Conservation (phyloP, 768 basidiomycete genomes). For the Lentinus tigrinus region DNA sequence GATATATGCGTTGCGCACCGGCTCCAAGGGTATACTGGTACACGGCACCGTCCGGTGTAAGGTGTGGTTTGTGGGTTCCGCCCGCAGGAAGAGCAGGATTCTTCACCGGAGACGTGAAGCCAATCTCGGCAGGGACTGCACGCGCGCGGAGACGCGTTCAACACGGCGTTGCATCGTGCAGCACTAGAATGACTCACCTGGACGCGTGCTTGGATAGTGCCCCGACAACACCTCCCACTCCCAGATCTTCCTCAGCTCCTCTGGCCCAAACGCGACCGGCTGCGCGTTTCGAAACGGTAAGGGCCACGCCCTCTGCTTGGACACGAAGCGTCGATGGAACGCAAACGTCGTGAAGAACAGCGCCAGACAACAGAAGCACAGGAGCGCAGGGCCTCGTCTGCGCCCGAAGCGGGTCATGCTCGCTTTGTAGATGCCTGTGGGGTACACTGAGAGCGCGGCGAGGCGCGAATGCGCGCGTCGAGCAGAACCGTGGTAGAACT, state of each 20-base stretch:
- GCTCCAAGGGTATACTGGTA: slow-evolving; percentile 63
- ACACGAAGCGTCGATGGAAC: slow-evolving; percentile 57
- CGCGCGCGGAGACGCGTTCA: slow-evolving; percentile 3
- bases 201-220: slow-evolving; percentile 92
- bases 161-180: slow-evolving; percentile 45
- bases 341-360: slow-evolving; percentile 55
- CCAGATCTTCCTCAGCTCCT: slow-evolving; percentile 73
- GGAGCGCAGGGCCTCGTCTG: slow-evolving; percentile 52
- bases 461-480: slow-evolving; percentile 42
- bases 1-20: slow-evolving; percentile 77
- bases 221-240: slow-evolving; percentile 93
- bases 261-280: slow-evolving; percentile 69
- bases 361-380: slow-evolving; percentile 46
- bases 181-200: slow-evolving; percentile 92
- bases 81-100: slow-evolving; percentile 75
- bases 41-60: slow-evolving; percentile 44
- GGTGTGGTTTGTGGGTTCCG: slow-evolving; percentile 42
- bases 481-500: slow-evolving; percentile 46
- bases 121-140: slow-evolving; percentile 72
- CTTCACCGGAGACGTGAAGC: slow-evolving; percentile 48
- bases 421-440: slow-evolving; percentile 56
- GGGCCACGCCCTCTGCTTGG: slow-evolving; percentile 60
- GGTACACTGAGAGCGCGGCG: slow-evolving; percentile 58
- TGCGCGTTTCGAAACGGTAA: slow-evolving; percentile 51
- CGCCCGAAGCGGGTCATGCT: slow-evolving; percentile 57